Base-by-base conservation (phyloP, 306 rosid genomes). In the Hylodesmum podocarpum region DNA sequence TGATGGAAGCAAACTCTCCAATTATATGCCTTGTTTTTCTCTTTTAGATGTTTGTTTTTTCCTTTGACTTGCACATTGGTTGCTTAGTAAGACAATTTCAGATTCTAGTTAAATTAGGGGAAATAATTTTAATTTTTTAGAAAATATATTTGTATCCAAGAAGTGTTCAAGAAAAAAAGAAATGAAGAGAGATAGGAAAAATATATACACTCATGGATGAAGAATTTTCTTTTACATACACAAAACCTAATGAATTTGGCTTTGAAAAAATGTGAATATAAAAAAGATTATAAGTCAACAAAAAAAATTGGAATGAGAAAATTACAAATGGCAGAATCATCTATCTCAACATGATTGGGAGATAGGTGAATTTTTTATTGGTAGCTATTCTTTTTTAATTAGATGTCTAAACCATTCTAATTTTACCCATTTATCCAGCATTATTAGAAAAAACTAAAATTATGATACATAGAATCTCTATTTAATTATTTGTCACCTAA, bases 41-140 rank as follows among this genome's bases (percentile, higher is more conserved):
- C 65, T 53, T 55, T 14, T 4, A 2, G 14, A 29, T 12, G 5
- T 75, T 75, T 70, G 46, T 72, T 70, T 71, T 76, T 70, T 39
- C 55, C 29, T 44, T 15, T 71, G 33, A 50, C 84, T 37, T 71
- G 8, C 6, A 11, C 18, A 5, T 39, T 36, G 54, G 43, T 72
- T 66, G n/a, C 57, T 40, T 40, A 21, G 25, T 15, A 76, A 21
- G 46, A 66, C 31, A 46, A 39, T 1, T 36, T 66, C 34, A 7
- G 5, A 66, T 10, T 65, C 12, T n/a, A 76, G 21, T 41, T 46
- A 14, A 50, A 31, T 3, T 10, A 6, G 14, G 53, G 41, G 4
- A 24, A 37, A 27, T 36, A 29, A 11, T 37, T 39, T 28, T 7
- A 73, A 73, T 5, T n/a, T 50, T 36, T 21, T 4, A 2, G 27